These are phyloP conservation scores for Hyparrhenia diplandra DNA, from an alignment of 176 grass and related monocot species.

Conservation along the genomic window DNA sequence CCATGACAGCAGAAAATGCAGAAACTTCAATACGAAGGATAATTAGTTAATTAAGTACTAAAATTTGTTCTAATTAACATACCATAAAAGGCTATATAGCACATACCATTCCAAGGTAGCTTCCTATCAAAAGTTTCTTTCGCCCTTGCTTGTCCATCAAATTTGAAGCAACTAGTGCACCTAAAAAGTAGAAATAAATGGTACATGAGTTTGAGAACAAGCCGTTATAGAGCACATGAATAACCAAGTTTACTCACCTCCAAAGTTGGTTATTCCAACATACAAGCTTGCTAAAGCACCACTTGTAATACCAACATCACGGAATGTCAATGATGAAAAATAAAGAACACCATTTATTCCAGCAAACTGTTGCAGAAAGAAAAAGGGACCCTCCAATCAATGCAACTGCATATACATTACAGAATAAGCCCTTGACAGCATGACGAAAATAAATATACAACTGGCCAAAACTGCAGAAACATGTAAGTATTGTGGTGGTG, in stretches of 20 bases:
- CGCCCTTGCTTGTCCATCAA: slow-evolving; percentile 98
- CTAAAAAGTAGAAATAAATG: slow-evolving; percentile 44
- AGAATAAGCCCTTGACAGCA: slow-evolving; percentile 21
- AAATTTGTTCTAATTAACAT: neutral
- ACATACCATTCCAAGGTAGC: slow-evolving; percentile 92
- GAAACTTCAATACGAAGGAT: neutral
- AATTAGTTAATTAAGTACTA: neutral
- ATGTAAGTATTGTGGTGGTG: neutral
- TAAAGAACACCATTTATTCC: slow-evolving; percentile 99
- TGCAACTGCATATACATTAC: slow-evolving; percentile 68
- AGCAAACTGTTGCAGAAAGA: slow-evolving; percentile 99
- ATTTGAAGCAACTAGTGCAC: slow-evolving; percentile 78
- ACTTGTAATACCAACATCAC: slow-evolving; percentile 89
- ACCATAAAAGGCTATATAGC: neutral
- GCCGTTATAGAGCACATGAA: neutral
- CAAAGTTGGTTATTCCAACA: slow-evolving; percentile 95
- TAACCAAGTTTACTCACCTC: slow-evolving; percentile 48
- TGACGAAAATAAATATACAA: slow-evolving; percentile 33
- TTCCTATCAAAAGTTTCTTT: slow-evolving; percentile 88
- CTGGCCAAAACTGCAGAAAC: neutral
- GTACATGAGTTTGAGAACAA: slow-evolving; percentile 33
- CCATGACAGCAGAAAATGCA: neutral
- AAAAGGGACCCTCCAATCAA: slow-evolving; percentile 94
- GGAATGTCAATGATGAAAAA: slow-evolving; percentile 98
- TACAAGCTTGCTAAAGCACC: slow-evolving; percentile 82